phyloP scores from a whole-genome alignment of 441 rosid species.

The Gossypium gossypioides region DNA sequence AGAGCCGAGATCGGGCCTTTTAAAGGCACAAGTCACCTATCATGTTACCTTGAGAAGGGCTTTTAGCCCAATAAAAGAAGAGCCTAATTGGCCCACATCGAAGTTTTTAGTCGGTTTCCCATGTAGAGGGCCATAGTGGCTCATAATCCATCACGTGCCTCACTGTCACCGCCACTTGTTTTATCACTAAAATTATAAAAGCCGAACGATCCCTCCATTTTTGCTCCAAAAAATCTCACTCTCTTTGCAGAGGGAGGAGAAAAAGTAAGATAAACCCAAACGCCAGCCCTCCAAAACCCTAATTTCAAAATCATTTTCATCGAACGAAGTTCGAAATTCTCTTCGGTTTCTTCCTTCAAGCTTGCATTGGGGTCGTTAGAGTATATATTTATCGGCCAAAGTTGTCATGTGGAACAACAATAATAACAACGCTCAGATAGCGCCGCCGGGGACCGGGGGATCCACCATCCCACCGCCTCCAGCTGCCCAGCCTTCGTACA shows the following conservation, averaged over 20 bases:
- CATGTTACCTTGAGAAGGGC: too few species aligned
- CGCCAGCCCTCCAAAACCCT: constrained; percentile 10
- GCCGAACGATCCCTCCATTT: not conserved
- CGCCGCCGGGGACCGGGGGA: constrained; percentile 78
- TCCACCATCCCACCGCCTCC: constrained; percentile 55
- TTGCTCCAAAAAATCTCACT: not conserved
- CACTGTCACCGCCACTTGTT: not conserved
- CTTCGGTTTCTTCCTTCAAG: not conserved
- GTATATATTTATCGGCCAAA: not conserved
- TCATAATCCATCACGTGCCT: not conserved
- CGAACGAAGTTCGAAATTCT: not conserved
- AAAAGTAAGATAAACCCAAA: not conserved
- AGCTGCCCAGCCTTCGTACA: constrained; percentile 73
- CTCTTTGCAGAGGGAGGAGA: constrained; percentile 1
- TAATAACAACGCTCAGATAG: constrained; percentile 44
- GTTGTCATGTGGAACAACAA: constrained; percentile 54
- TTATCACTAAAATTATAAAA: not conserved
- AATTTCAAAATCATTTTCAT: not conserved
- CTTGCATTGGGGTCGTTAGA: not conserved
- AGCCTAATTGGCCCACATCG: too few species aligned
- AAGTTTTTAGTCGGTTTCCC: too few species aligned
- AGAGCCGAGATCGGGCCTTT: too few species aligned
- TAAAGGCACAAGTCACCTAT: too few species aligned
- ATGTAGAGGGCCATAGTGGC: not conserved
- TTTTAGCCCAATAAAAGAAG: too few species aligned